Evolutionary conservation across 23 red algal species (phyloP), one percentile per base, ranked within the genome.

Genomic region (Chondrus crispus): DNA sequence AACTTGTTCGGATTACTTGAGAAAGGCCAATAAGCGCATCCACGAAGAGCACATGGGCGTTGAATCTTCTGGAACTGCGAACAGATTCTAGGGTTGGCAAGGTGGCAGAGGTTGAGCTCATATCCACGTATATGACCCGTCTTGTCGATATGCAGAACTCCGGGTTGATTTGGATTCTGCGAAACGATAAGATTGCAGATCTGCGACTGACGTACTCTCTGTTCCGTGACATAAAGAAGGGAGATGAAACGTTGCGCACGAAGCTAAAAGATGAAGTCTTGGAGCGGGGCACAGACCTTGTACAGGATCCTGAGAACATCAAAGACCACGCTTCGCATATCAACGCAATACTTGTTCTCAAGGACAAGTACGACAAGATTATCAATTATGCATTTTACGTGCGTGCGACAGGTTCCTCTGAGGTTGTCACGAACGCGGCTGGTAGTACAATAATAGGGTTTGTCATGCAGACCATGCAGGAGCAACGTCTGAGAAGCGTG

Each of bases 111-210:
- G 63, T 86, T 35, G 90, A 94, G 68, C 74, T 98, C 20, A 84
- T 99, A 48, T 90, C 91, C 20, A 92, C 87, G 37, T 88, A 95
- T 69, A 90, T 96, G 97, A 80, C 81, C 46, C 84, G 58, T 49
- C 85, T 99, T 2, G 69, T 98, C n/a, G 64, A 94, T 33, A 94
- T 90, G 91, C 78, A 90, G 64, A 94, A 90, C 68, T 94, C 91
- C 46, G 96, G 96, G 37, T 69, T 98, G 11, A 22, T 93, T 36
- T 87, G 89, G 81, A 92, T 98, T 91, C 78, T 98, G 52, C 96
- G 91, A 42, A 98, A 94, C 46, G 96, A 98, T 57, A 82, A 81
- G 53, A 18, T 79, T 80, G 73, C 83, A 1, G 96, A 98, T 57
- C 73, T 98, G 5, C 62, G 76, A 1, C 84, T 85, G 12, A 91